Evolutionary conservation across 768 basidiomycete species (phyloP), one percentile per base, ranked within the genome.

Genomic region (Termitomyces sp.): DNA sequence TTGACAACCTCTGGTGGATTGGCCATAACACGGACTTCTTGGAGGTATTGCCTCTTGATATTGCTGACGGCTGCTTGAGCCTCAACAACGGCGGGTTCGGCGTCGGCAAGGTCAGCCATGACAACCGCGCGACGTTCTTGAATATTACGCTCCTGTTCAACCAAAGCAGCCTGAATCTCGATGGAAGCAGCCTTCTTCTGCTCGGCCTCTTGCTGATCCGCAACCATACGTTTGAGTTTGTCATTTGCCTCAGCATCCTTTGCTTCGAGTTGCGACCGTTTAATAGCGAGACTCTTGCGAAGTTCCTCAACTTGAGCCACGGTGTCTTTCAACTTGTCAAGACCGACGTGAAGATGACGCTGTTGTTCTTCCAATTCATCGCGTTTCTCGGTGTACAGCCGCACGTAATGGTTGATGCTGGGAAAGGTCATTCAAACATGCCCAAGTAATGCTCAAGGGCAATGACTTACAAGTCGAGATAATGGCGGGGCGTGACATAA

Each of bases 361-460:
- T 98, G 97, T 67, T 99, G 95, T 68, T 99, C 97, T 70, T 98
- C 97, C 17, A 99, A 78, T 66, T 98, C 95, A 61, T 97, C 95
- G 12, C 93, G 89, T 72, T 98, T 99, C 72, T 98, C 96, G 49
- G 86, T 91, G 68, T 94, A 94, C 28, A 99, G 81, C 17, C 89
- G 83, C 35, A 98, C 96, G 66, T 97, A 99, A 64, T 99, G 97
- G 62, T 95, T 91, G 74, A 99, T 96, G 68, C 94, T 98, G 16
- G 65, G 30, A 42, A 51, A 14, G 60, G 44, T 59, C 47, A 50
- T 66, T 41, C 39, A 39, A 32, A 21, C 42, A 48, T 19, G 5
- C 34, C n/a, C 39, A 45, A 41, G 48, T 28, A 55, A 50, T 57
- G 23, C 1, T 49, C 14, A 60, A 53, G 17, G 41, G 19, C 47